Evolutionary conservation across 805 yeast species (phyloP), one percentile per base, ranked within the genome.

Genomic region (Yarrowia sp.): DNA sequence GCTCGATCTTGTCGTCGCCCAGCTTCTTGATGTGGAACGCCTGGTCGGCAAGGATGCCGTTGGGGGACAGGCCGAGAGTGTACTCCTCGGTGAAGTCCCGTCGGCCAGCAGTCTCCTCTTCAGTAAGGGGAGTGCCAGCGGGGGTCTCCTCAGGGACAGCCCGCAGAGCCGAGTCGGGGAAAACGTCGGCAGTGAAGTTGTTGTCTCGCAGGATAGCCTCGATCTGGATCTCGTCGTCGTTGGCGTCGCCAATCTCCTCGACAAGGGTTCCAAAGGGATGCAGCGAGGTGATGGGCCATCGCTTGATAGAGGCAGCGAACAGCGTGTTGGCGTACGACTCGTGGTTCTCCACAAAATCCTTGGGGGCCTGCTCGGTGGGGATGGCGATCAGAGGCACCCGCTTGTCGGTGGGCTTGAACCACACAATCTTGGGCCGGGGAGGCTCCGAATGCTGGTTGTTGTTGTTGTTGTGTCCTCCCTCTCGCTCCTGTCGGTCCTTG

Each of bases 401-500:
- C 80, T 95, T 95, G 77, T 95, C 99, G 1, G 97, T 93, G 46
- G 99, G 99, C 77, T 95, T 95, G 79, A 95, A 95, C 99, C 99
- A 95, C 42, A 95, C 98, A 82, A 95, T 95, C 77, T 95, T 95
- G 42, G 99, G 99, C 52, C 86, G 85, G 16, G 67, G 67, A 11
- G 67, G 46, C 5, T 46, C 53, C 45, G 50, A 69, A 38, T 53
- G 61, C 61, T 50, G 59, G 68, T 83, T 82, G 73, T 82, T 79
- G 68, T 83, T 82, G 73, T 82, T 79, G 70, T 79, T 82, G 42
- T 69, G 55, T 19, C 71, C 70, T 26, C 72, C 71, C 45, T 65
- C 46, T 72, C 77, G 15, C 59, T 79, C 80, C 70, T 79, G 82
- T 74, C 87, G 88, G 59, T 90, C 93, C 72, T 90, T 91, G 45